These are phyloP conservation scores for Trichoderma koningii DNA, from an alignment of 2,329 filamentous ascomycete species.

Conservation along the genomic window DNA sequence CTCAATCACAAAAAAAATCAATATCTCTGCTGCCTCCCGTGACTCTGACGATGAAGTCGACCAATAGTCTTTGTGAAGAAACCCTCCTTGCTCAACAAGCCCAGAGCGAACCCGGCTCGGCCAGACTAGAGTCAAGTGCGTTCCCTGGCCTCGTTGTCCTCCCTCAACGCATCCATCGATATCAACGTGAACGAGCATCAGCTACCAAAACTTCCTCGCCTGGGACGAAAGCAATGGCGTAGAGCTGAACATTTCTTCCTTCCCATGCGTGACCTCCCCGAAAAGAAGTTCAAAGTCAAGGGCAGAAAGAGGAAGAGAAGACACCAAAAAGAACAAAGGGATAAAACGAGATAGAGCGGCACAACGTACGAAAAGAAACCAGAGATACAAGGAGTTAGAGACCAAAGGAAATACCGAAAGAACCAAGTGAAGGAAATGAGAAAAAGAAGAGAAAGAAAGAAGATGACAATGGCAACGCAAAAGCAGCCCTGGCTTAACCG, in stretches of 20 bases:
- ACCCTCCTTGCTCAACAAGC: neutral
- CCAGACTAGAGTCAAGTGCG: neutral
- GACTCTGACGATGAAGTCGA: neutral
- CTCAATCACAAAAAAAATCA: conserved; percentile 13
- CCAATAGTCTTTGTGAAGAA: neutral
- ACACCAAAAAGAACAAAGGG: neutral
- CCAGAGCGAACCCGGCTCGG: neutral
- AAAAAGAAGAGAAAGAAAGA: no score
- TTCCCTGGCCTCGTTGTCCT: neutral
- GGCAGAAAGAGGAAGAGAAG: neutral
- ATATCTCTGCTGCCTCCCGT: neutral
- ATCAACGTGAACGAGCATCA: neutral
- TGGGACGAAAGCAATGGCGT: neutral
- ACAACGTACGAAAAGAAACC: no score
- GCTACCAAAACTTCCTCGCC: neutral
- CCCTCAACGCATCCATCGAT: neutral
- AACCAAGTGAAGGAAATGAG: no score
- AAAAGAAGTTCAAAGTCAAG: neutral
- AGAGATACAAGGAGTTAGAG: no score
- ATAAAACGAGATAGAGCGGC: no score
- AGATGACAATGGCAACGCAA: no score
- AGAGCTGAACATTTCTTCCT: neutral
- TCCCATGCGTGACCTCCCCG: neutral
- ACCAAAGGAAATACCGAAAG: no score
- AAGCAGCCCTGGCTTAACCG: no score